Evolutionary conservation across 306 rosid genomes (phyloP).

Genomic region (Prunus mongolica): DNA sequence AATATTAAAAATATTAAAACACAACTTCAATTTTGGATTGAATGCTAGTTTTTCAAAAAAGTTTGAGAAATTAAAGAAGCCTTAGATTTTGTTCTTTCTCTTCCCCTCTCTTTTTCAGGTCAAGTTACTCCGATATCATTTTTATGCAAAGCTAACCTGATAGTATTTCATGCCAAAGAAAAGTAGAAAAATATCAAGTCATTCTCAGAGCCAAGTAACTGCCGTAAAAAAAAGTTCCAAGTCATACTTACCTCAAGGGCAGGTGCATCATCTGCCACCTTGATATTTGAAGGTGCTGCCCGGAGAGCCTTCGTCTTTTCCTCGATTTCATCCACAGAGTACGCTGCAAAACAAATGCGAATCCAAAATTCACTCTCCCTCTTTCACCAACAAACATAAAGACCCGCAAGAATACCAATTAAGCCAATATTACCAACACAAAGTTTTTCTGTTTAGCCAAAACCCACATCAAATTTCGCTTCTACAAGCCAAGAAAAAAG

Average conservation of each 20-base stretch:
- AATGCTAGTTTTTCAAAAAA: not conserved
- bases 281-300: constrained; percentile 31
- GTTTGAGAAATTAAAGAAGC: not conserved
- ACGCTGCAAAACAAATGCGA: constrained; percentile 45
- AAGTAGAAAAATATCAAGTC: not conserved
- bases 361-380: not conserved
- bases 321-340: constrained; percentile 59
- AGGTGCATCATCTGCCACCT: constrained; percentile 44
- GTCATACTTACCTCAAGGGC: constrained; percentile 49
- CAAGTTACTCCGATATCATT: not conserved
- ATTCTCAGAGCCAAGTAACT: not conserved
- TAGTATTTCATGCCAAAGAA: not conserved
- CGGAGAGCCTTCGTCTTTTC: constrained; percentile 62
- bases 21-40: not conserved
- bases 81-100: not conserved
- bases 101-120: not conserved
- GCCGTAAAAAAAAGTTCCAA: constrained; percentile 5
- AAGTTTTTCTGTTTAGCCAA: not conserved
- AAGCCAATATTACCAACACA: not conserved
- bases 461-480: not conserved
- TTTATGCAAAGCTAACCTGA: not conserved
- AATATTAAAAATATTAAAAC: not conserved
- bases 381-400: constrained; percentile 6
- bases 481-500: not conserved
- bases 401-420: not conserved